phyloP scores from a whole-genome alignment of 208 protist species.

The Wallacemonas sp. region DNA sequence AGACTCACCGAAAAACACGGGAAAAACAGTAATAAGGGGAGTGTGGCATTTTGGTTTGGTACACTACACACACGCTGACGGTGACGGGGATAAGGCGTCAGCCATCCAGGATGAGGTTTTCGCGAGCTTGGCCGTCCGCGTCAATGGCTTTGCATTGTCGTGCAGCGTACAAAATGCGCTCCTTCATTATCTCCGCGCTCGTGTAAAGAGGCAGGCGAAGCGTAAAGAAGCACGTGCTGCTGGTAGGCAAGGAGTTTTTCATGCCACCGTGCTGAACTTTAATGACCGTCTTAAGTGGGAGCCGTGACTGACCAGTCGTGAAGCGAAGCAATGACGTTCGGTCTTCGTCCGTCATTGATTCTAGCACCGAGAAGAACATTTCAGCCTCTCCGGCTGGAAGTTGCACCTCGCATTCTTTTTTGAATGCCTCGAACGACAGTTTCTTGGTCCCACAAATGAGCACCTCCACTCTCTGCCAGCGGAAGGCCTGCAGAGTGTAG shows the following conservation, averaged over 20 bases:
- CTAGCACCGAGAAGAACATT: conserved; percentile 77
- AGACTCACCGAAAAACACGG: not conserved
- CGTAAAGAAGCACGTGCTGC: conserved; percentile 95
- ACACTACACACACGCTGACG: not conserved
- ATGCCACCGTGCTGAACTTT: conserved; percentile 77
- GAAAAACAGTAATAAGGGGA: conserved; percentile 2
- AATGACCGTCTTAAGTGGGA: conserved; percentile 81
- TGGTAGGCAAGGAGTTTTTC: conserved; percentile 85
- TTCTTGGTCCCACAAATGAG: conserved; percentile 78
- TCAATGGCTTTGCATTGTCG: conserved; percentile 95
- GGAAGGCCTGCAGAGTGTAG: conserved; percentile 82
- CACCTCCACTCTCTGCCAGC: conserved; percentile 82
- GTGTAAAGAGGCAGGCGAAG: conserved; percentile 91
- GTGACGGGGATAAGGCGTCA: not conserved
- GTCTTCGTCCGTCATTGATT: conserved; percentile 84
- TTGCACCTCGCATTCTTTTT: conserved; percentile 69
- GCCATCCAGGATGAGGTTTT: conserved; percentile 53
- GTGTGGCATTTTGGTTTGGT: not conserved
- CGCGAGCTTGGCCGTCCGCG: conserved; percentile 86
- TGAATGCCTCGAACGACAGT: conserved; percentile 77
- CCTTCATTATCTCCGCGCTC: conserved; percentile 82
- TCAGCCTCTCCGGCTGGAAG: conserved; percentile 41
- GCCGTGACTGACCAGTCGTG: conserved; percentile 83
- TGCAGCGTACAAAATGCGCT: conserved; percentile 94
- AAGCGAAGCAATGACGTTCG: conserved; percentile 83